These are phyloP conservation scores for Penicillium sp. DNA, from an alignment of 2,329 filamentous ascomycete species.

Conservation along the genomic window DNA sequence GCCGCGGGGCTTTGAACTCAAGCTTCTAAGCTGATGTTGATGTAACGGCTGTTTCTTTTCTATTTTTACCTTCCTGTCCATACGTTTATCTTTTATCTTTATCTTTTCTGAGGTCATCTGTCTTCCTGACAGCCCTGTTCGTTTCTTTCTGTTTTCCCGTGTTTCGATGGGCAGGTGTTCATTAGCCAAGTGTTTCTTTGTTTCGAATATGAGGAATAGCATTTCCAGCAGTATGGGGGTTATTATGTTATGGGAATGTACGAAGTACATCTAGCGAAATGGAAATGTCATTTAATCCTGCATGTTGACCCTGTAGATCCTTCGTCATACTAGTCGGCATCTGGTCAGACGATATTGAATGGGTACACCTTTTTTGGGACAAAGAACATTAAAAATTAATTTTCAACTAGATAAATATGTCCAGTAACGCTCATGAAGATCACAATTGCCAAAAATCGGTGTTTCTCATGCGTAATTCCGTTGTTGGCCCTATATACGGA, in stretches of 20 bases:
- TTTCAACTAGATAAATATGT: not conserved
- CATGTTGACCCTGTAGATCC: not conserved
- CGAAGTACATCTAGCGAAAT: slow-evolving; percentile 1
- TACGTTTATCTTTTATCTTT: slow-evolving; percentile 9
- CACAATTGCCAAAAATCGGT: not conserved
- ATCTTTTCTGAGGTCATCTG: slow-evolving; percentile 4
- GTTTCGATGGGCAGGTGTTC: slow-evolving; percentile 12
- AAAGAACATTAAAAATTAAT: not conserved
- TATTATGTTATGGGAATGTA: not conserved
- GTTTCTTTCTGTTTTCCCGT: not conserved
- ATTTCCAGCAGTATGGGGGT: not conserved
- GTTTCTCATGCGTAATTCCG: not conserved
- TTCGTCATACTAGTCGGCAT: not conserved
- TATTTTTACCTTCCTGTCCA: slow-evolving; percentile 16
- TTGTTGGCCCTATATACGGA: slow-evolving; percentile 6
- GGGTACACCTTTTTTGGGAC: not conserved
- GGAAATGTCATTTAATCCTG: slow-evolving; percentile 4
- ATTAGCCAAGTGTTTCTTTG: slow-evolving; percentile 4
- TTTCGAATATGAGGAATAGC: not conserved
- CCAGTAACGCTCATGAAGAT: not conserved
- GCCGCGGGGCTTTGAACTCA: slow-evolving; percentile 30
- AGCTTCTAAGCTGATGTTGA: not conserved
- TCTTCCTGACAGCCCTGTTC: not conserved
- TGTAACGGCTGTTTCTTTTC: slow-evolving; percentile 5
- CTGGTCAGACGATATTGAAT: not conserved